Evolutionary conservation across 139 green algal genomes (phyloP).

Genomic region (Chlorella ohadii): DNA sequence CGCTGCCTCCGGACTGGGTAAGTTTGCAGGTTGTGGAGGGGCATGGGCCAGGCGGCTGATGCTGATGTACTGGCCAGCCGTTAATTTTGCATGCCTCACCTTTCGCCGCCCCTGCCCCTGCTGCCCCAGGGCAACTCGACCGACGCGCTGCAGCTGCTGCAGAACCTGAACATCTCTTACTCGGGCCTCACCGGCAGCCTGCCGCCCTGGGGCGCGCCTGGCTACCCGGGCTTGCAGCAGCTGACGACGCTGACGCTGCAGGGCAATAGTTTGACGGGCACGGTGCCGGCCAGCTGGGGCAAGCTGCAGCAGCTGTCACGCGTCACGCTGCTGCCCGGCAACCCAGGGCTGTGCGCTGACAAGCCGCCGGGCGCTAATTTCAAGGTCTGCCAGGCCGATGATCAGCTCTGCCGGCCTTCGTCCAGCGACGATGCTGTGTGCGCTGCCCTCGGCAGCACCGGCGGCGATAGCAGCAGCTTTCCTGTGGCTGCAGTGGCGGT

Average conservation of each 20-base stretch:
- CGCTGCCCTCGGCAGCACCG: neutral
- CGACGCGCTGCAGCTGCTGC: constrained; percentile 5
- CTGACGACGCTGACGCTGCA: constrained; percentile 24
- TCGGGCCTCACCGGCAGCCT: constrained; percentile 1
- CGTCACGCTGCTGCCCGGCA: constrained; percentile 29
- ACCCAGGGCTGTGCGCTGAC: constrained; percentile 24
- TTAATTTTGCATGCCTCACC: no score
- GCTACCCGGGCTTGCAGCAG: neutral
- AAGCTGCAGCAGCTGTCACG: neutral
- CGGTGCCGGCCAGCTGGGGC: constrained; percentile 11
- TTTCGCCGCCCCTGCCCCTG: no score
- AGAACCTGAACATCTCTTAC: constrained; percentile 7
- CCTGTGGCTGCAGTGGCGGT: constrained; percentile 9
- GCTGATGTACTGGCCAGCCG: no score
- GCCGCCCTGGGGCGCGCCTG: neutral
- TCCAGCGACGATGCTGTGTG: neutral
- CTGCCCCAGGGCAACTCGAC: neutral
- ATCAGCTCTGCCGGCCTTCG: neutral
- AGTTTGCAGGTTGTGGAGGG: no score
- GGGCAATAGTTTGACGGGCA: constrained; percentile 24
- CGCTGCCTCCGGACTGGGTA: neutral
- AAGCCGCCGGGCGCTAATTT: constrained; percentile 16
- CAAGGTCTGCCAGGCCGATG: neutral
- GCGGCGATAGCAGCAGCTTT: neutral
- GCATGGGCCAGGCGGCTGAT: no score